Percentiles rank a stretch among this genome's conserved stretches.
These are phyloP conservation scores for Zizania palustris DNA, from an alignment of 202 grass and related monocot species.

Conservation along the genomic window DNA sequence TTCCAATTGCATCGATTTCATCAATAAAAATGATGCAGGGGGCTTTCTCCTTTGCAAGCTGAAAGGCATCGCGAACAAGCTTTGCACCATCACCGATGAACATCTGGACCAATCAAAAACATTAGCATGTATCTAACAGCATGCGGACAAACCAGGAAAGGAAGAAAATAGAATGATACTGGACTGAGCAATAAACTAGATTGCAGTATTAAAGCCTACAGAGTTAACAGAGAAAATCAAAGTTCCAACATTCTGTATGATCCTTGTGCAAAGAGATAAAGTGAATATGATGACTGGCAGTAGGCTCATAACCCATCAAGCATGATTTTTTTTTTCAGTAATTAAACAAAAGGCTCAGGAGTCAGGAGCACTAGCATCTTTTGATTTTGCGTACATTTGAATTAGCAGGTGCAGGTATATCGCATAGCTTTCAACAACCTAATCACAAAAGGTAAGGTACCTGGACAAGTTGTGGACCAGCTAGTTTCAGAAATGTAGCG, in stretches of 20 bases:
- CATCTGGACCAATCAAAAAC: conserved; percentile 62
- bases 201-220: not conserved
- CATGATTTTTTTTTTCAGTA: not conserved
- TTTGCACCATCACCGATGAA: conserved; percentile 94
- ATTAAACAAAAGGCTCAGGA: not conserved
- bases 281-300: not conserved
- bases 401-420: not conserved
- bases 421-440: conserved; percentile 21
- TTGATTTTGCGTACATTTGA: conserved; percentile 1
- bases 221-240: not conserved
- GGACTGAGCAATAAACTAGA: conserved; percentile 1
- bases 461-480: conserved; percentile 85
- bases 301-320: not conserved
- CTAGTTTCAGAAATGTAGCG: conserved; percentile 89
- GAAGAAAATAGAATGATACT: not conserved
- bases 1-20: conserved; percentile 97
- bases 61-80: conserved; percentile 89
- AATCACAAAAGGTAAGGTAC: conserved; percentile 37
- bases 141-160: not conserved
- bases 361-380: not conserved
- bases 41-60: conserved; percentile 89
- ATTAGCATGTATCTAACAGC: conserved; percentile 19
- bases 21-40: conserved; percentile 98
- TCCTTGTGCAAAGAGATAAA: not conserved
- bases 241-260: not conserved